Base-by-base conservation (phyloP, 148 eudicot genomes). In the Vaccinium vitisidaea region DNA sequence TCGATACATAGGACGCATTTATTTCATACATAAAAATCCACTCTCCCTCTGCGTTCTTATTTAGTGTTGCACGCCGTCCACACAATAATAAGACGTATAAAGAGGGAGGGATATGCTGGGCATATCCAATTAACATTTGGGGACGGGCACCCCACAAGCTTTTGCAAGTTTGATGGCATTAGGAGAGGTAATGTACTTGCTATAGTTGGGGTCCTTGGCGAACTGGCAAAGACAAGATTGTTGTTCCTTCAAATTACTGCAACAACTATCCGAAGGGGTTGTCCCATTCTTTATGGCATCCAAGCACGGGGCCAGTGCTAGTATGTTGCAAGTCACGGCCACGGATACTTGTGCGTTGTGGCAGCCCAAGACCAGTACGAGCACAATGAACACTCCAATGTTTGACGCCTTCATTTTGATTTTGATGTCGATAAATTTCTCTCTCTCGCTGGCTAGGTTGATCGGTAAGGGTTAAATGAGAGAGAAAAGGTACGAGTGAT, bases 401-500 rank as follows among this genome's bases (percentile, higher is more conserved):
- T 69, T 69, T 69, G 74, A 69, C 12, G 43, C 39, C 74, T 69
- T 69, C 74, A 69, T 69, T 69, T 69, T 27, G 39, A 27, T 69
- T 67, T 67, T 27, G 16, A 25, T 25, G 16, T 67, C 1, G 73
- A 63, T 63, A 2, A 19, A 23, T 58, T n/a, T 56, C 19, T 56
- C 61, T 56, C 25, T 61, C 25, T 61, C 69, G 6, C 13, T n/a
- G 9, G 27, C 73, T 65, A 23, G 70, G 30, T 65, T n/a, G 27
- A 65, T 65, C 12, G 73, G 15, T 25, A 11, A 67, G 2, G 36
- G 18, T 30, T 69, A 27, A 39, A 13, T 27, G 74, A 27, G 74
- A 27, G 18, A 69, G 74, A 67, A 23, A 67, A 25, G 2, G 73
- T 11, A 11, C 1, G 36, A 11, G 73, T 11, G 7, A 32, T 27